Evolutionary conservation across 164 flowering plant species (phyloP).

Genomic region (Stephania cephalantha): DNA sequence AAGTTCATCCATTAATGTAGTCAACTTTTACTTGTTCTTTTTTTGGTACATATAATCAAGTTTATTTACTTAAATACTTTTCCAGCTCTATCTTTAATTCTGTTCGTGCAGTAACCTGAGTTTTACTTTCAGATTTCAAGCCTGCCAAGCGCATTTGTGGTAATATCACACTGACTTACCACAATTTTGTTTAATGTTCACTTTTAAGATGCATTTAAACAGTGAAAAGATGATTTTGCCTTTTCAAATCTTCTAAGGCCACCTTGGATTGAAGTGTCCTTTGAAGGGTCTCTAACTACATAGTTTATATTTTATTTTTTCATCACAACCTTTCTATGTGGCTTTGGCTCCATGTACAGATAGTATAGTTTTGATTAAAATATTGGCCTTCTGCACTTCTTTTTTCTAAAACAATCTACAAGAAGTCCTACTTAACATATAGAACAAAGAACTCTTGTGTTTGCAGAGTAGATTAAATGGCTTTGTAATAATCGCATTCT

Average conservation of each 20-base stretch:
- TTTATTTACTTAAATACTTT: too few species aligned
- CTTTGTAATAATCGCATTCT: background rate
- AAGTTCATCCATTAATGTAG: background rate
- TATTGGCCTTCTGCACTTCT: background rate
- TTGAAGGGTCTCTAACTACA: background rate
- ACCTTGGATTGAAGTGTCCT: background rate
- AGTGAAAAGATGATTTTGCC: background rate
- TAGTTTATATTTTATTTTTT: too few species aligned
- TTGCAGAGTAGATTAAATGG: background rate
- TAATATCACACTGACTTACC: too few species aligned
- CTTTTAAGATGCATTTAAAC: background rate
- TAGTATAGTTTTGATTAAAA: too few species aligned
- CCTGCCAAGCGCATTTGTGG: background rate
- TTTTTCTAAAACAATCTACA: background rate
- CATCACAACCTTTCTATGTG: background rate
- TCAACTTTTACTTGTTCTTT: background rate
- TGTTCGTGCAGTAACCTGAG: too few species aligned
- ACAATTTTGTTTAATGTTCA: too few species aligned
- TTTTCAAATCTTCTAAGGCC: background rate
- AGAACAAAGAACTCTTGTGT: background rate
- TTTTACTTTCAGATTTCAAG: background rate
- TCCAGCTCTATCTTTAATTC: too few species aligned
- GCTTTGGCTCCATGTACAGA: background rate
- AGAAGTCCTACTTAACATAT: background rate
- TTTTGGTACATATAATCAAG: too few species aligned